phyloP scores from a whole-genome alignment of 208 protist species.

The Acanthamoeba triangularis region DNA sequence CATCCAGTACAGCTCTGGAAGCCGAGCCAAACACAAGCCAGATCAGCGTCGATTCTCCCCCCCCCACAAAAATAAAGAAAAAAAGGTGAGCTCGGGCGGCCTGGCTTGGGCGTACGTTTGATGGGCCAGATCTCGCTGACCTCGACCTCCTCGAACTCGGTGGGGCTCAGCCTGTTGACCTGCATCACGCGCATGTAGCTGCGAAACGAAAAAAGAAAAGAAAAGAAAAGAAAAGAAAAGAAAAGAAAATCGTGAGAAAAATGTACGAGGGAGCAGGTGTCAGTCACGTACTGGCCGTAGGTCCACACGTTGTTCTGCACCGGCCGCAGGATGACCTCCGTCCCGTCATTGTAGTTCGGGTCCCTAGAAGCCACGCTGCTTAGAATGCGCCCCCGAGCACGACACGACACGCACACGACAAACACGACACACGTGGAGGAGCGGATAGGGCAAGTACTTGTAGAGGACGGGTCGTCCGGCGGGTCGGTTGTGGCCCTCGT shows the following conservation, averaged over 20 bases:
- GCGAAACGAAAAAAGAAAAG: too few species aligned
- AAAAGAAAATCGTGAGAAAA: background rate
- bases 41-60: background rate
- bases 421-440: background rate
- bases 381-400: background rate
- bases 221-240: too few species aligned
- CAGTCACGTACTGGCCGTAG: slow-evolving; percentile 16
- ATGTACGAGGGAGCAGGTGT: background rate
- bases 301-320: slow-evolving; percentile 66
- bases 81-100: too few species aligned
- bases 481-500: slow-evolving; percentile 3
- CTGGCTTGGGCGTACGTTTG: background rate
- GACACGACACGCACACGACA: background rate
- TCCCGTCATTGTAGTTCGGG: background rate
- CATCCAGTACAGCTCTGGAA: slow-evolving; percentile 62
- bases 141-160: slow-evolving; percentile 40
- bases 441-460: background rate
- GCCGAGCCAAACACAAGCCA: background rate
- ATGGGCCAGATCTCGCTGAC: slow-evolving; percentile 25
- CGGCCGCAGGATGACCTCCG: slow-evolving; percentile 28
- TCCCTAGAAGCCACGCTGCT: background rate
- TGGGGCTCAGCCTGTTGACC: slow-evolving; percentile 34
- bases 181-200: slow-evolving; percentile 36
- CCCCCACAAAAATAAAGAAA: too few species aligned
- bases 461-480: background rate